phyloP scores from a whole-genome alignment of 1,284 basidiomycete genomes.

The Kwoniella shivajii region DNA sequence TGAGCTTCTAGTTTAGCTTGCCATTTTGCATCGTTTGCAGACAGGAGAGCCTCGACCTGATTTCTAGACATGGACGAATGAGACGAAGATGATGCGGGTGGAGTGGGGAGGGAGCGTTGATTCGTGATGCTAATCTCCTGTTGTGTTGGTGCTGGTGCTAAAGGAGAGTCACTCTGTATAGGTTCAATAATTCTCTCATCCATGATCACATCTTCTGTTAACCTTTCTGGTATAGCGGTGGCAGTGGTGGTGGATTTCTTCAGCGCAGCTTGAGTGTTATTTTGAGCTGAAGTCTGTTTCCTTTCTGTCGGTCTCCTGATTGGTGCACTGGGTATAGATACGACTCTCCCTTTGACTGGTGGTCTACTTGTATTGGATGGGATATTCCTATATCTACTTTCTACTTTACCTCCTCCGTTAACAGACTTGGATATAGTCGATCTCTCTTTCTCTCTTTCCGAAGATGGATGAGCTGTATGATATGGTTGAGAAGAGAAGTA shows the following conservation, averaged over 20 bases:
- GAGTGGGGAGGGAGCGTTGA: not conserved
- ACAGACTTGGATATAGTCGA: not conserved
- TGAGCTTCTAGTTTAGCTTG: conserved; percentile 11
- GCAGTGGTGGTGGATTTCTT: not conserved
- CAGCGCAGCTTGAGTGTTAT: not conserved
- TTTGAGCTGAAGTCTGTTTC: not conserved
- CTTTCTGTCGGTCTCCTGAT: not conserved
- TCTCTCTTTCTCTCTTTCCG: not conserved
- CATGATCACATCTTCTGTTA: too few relatives aligned
- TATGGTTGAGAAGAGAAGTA: conserved; percentile 37
- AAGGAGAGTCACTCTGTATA: too few relatives aligned
- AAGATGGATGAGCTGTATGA: conserved; percentile 9
- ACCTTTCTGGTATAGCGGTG: too few relatives aligned
- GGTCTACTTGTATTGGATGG: not conserved
- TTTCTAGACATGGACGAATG: not conserved
- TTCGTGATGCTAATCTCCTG: not conserved
- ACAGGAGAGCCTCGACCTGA: conserved; percentile 13
- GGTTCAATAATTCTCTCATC: too few relatives aligned
- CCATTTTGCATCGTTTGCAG: conserved; percentile 15
- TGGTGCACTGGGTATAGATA: not conserved
- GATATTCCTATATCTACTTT: conserved; percentile 2
- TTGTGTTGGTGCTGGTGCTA: not conserved
- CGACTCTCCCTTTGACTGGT: not conserved
- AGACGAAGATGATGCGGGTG: conserved; percentile 3
- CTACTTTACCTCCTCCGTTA: not conserved